These are phyloP conservation scores for Tephrocybe rancida DNA, from an alignment of 768 basidiomycete species.

Conservation along the genomic window DNA sequence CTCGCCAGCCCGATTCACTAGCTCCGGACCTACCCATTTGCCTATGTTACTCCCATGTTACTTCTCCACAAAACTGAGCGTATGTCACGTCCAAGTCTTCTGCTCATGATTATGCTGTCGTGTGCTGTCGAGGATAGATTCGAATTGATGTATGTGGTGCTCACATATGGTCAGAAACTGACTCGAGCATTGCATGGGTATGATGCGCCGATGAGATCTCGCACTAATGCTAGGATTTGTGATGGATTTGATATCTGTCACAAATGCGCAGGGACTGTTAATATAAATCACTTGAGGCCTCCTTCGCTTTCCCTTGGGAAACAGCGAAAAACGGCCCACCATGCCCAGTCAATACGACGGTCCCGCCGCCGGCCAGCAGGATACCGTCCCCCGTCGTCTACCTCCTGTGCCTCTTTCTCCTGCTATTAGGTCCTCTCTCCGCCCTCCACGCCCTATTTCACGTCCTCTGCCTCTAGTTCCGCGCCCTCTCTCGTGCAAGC, in stretches of 20 bases:
- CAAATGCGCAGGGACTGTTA: background rate
- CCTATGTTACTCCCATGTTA: no score
- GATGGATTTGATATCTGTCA: constrained; percentile 14
- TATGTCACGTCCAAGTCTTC: background rate
- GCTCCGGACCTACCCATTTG: no score
- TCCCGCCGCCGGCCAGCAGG: constrained; percentile 16
- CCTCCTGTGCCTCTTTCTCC: constrained; percentile 25
- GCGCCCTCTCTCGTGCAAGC: constrained; percentile 45
- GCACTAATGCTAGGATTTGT: background rate
- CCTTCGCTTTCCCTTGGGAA: background rate
- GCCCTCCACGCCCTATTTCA: constrained; percentile 25
- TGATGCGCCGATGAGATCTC: constrained; percentile 7
- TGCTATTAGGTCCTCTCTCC: constrained; percentile 2
- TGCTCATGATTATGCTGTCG: background rate
- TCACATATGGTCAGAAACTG: background rate
- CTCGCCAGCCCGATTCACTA: background rate
- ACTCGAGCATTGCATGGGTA: background rate
- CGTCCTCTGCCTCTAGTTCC: constrained; percentile 55
- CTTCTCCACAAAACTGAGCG: background rate
- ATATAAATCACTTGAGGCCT: constrained; percentile 2
- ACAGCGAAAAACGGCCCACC: constrained; percentile 11
- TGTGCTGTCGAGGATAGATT: background rate
- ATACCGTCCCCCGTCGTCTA: constrained; percentile 20
- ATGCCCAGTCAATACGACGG: constrained; percentile 16
- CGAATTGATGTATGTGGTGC: background rate